Evolutionary conservation across 2,329 filamentous ascomycete species (phyloP), one percentile per base, ranked within the genome.

Genomic region (Amauroascus niger): DNA sequence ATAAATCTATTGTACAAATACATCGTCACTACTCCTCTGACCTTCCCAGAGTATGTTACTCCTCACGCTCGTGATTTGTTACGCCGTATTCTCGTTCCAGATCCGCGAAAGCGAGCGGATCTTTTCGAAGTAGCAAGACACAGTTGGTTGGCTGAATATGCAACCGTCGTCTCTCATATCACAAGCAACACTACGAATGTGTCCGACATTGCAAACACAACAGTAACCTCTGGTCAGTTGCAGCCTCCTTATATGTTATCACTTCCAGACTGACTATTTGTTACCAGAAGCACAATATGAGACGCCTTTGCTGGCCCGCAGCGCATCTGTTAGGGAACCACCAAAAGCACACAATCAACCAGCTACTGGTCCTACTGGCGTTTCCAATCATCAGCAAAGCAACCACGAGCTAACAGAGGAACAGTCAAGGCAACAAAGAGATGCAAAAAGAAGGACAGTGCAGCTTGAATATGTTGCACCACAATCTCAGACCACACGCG

Each of bases 1-100:
- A 98, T 98, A 74, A 98, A 98, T 68, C 79, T 98, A 9, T 77
- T 98, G 26, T 98, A 98, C 79, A 97, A 97, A 74, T 98, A 98
- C 72, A 98, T 98, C 63, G 91, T 96, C 56, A 94, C 88, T 53
- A 98, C 93, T 1, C 90, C 91, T 33, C 80, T 98, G 40, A 97
- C 91, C 3, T 98, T 98, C 69, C 93, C 93, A 57, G 93, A 98
- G 82, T 97, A 97, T 67, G 93, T 98, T 61, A 95, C 93, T 6
- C 93, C 93, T 6, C 93, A 98, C 69, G 91, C 93, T 20, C 81
- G 93, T 63, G 93, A 98, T 69, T 79, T 98, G 0, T 76, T 98
- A 45, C 84, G 93, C 57, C 83, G 93, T 51, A 98, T 98, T 56
- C 79, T 98, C 41, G 93, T 98, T 0, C 91, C 93, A 5, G 93